These are phyloP conservation scores for Azolla pinnata DNA, from an alignment of 75 land plant genomes.

Conservation along the genomic window DNA sequence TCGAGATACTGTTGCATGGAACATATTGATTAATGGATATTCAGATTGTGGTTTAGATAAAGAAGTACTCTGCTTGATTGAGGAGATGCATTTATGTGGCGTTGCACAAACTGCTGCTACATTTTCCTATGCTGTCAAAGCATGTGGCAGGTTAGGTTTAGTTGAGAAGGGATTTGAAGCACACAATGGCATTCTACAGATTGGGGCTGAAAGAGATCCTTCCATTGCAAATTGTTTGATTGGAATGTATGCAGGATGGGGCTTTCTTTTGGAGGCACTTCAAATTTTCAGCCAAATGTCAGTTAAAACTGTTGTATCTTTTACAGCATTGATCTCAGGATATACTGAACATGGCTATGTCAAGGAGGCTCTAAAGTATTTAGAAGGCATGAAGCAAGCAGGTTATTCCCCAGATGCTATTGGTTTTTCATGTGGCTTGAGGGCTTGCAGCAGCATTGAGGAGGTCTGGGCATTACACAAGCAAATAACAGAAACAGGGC, in stretches of 20 bases:
- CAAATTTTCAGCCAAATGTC: conserved; percentile 15
- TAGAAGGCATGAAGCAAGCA: conserved; percentile 31
- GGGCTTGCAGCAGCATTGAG: conserved; percentile 28
- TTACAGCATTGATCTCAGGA: conserved; percentile 32
- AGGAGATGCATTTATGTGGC: conserved; percentile 1
- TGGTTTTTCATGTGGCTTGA: conserved; percentile 32
- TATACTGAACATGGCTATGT: conserved; percentile 26
- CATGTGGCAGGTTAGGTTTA: not conserved
- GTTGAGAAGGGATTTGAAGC: conserved; percentile 21
- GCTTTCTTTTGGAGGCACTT: conserved; percentile 12
- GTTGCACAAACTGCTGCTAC: not conserved
- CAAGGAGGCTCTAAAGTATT: conserved; percentile 25
- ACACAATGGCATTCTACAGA: conserved; percentile 32
- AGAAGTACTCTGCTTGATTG: not conserved
- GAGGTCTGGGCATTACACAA: conserved; percentile 42
- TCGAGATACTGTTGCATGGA: not conserved
- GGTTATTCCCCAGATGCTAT: conserved; percentile 22
- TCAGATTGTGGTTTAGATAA: conserved; percentile 1
- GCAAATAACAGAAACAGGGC: conserved; percentile 10
- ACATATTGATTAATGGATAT: conserved; percentile 3
- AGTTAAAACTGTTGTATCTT: conserved; percentile 14
- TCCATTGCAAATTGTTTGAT: conserved; percentile 28
- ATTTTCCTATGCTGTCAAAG: not conserved
- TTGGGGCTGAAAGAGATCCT: conserved; percentile 3
- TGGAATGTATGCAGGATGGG: conserved; percentile 38